Evolutionary conservation across 2,329 filamentous ascomycete species (phyloP).

Genomic region (Daldinia sp.): DNA sequence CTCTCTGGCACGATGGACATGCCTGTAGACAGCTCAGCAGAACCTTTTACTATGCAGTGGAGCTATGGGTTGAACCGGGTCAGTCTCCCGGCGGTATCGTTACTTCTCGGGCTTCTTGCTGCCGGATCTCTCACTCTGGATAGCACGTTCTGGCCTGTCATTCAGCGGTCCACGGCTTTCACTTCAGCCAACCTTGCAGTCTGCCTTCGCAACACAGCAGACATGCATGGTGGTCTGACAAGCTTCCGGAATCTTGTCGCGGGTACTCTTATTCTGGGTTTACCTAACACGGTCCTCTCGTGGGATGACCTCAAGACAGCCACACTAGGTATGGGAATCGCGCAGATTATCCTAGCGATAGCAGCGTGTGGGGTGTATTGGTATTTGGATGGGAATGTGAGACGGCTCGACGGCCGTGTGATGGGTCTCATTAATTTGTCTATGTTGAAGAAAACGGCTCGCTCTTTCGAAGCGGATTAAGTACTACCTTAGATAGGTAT

Average conservation of each 20-base stretch:
- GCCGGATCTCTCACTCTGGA: conserved; percentile 58
- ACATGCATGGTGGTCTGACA: conserved; percentile 61
- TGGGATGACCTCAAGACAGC: conserved; percentile 55
- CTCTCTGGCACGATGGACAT: conserved; percentile 53
- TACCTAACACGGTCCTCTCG: conserved; percentile 55
- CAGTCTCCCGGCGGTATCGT: conserved; percentile 58
- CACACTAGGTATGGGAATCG: conserved; percentile 57
- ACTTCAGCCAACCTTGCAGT: conserved; percentile 61
- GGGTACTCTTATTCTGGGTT: conserved; percentile 59
- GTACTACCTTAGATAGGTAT: neutral
- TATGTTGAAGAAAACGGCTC: conserved; percentile 57
- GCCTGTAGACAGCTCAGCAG: conserved; percentile 38
- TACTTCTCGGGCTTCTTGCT: conserved; percentile 62
- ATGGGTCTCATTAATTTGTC: conserved; percentile 62
- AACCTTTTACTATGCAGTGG: conserved; percentile 47
- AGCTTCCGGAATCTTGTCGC: conserved; percentile 57
- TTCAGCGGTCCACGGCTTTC: conserved; percentile 63
- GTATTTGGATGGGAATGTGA: conserved; percentile 57
- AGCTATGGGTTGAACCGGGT: conserved; percentile 34
- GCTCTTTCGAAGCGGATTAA: conserved; percentile 61
- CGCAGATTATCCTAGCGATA: conserved; percentile 57
- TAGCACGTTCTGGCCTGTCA: conserved; percentile 56
- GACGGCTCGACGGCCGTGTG: conserved; percentile 59
- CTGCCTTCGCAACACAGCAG: conserved; percentile 60
- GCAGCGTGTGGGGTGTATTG: conserved; percentile 56